Percentiles rank a stretch among this genome's conserved stretches.
Evolutionary conservation across 2,329 filamentous ascomycete species (phyloP).

Genomic region (Talaromyces sp.): DNA sequence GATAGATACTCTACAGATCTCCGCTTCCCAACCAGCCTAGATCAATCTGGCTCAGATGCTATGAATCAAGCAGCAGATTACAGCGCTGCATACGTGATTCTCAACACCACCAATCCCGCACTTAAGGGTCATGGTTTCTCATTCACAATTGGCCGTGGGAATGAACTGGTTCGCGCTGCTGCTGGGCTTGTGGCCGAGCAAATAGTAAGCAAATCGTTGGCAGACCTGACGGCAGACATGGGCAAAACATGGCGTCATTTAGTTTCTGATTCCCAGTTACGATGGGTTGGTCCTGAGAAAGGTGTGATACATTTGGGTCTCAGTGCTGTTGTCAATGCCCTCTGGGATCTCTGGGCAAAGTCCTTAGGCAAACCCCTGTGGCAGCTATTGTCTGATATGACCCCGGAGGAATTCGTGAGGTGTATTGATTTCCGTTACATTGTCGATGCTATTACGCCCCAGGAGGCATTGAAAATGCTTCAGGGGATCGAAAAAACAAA

Average conservation of each 20-base stretch:
- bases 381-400: constrained; percentile 87
- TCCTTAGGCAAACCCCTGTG: constrained; percentile 79
- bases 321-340: constrained; percentile 80
- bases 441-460: constrained; percentile 82
- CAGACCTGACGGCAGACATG: constrained; percentile 73
- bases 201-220: constrained; percentile 71
- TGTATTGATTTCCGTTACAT: constrained; percentile 95
- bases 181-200: too few species aligned
- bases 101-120: too few species aligned
- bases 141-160: too few species aligned
- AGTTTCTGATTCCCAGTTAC: constrained; percentile 82
- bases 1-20: too few species aligned
- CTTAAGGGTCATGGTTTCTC: too few species aligned
- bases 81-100: too few species aligned
- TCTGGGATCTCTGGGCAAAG: constrained; percentile 97
- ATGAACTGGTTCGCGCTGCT: constrained; percentile 58
- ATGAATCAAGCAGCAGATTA: constrained; percentile 11
- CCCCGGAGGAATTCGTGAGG: constrained; percentile 74
- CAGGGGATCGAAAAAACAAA: constrained; percentile 62
- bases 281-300: constrained; percentile 92
- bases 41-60: constrained; percentile 50
- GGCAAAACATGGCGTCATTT: constrained; percentile 88
- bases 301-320: constrained; percentile 92
- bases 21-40: constrained; percentile 11
- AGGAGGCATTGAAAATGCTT: constrained; percentile 69